phyloP scores from a whole-genome alignment of 768 basidiomycete species.

The Leccinum subtestaceum region DNA sequence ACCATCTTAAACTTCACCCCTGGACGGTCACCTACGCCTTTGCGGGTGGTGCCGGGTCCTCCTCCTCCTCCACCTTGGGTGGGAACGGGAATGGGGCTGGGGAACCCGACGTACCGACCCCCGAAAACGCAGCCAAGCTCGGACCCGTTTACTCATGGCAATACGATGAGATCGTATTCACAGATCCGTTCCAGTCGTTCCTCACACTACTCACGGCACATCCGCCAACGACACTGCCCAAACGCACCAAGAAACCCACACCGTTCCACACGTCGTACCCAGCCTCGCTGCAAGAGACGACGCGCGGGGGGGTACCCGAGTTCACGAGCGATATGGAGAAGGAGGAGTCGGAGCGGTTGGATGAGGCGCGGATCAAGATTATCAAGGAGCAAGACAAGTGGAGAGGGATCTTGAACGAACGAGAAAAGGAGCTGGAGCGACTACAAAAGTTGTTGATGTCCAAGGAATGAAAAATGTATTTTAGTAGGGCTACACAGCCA shows the following conservation, averaged over 20 bases:
- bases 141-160: constrained; percentile 96
- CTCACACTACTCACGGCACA: constrained; percentile 76
- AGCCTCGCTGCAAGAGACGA: constrained; percentile 61
- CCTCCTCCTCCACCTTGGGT: background rate
- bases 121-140: constrained; percentile 61
- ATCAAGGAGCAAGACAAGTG: constrained; percentile 75
- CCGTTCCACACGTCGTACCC: constrained; percentile 71
- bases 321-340: constrained; percentile 84
- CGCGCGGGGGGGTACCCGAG: constrained; percentile 68
- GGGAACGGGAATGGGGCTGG: no score
- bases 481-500: background rate
- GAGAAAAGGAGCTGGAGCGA: constrained; percentile 76
- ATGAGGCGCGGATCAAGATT: constrained; percentile 69
- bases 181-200: constrained; percentile 88
- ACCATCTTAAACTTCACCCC: constrained; percentile 94
- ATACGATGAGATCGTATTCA: constrained; percentile 97
- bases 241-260: constrained; percentile 51
- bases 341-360: constrained; percentile 78
- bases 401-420: constrained; percentile 64
- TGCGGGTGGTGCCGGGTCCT: constrained; percentile 1
- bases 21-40: constrained; percentile 53
- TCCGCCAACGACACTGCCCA: constrained; percentile 80
- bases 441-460: constrained; percentile 51
- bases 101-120: constrained; percentile 65
- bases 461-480: constrained; percentile 9